Percentiles rank a stretch among this genome's conserved stretches.
phyloP scores from a whole-genome alignment of 176 grass and related monocot genomes.

The Dendrocalamus sinicus region DNA sequence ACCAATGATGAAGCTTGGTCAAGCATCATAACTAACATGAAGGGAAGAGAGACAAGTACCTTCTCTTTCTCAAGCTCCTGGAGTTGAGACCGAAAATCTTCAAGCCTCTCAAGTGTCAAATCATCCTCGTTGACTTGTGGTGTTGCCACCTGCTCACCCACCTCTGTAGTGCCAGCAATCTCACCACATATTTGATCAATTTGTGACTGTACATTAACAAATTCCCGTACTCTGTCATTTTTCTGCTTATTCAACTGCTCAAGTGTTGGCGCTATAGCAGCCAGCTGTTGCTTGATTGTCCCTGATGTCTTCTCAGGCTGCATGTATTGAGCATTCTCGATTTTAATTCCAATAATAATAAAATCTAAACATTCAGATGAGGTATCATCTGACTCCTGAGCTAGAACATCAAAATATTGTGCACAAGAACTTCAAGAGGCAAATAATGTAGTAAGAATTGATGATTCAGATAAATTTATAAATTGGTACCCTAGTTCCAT shows the following conservation, averaged over 20 bases:
- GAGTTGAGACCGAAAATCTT: conserved; percentile 83
- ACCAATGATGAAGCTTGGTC: neutral
- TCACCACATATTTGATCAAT: conserved; percentile 91
- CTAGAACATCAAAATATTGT: conserved; percentile 6
- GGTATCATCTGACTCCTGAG: neutral
- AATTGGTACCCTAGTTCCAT: neutral
- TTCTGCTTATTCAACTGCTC: conserved; percentile 88
- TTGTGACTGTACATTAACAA: conserved; percentile 76
- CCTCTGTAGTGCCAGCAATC: conserved; percentile 82
- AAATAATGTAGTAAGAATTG: neutral
- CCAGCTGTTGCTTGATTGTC: conserved; percentile 95
- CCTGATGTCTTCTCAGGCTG: conserved; percentile 92
- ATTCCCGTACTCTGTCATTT: conserved; percentile 80
- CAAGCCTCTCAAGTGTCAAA: conserved; percentile 81
- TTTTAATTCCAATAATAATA: conserved; percentile 28
- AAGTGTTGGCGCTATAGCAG: conserved; percentile 80
- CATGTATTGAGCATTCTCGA: conserved; percentile 14
- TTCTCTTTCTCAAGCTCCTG: conserved; percentile 99
- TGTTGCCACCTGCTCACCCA: conserved; percentile 66
- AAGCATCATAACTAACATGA: neutral
- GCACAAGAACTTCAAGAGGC: neutral
- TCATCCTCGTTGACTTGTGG: conserved; percentile 84
- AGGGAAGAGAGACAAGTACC: conserved; percentile 42
- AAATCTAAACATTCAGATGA: neutral
- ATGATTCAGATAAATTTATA: conserved; percentile 3